phyloP scores from a whole-genome alignment of 2,329 filamentous ascomycete genomes.

The Cladophialophora exuberans region DNA sequence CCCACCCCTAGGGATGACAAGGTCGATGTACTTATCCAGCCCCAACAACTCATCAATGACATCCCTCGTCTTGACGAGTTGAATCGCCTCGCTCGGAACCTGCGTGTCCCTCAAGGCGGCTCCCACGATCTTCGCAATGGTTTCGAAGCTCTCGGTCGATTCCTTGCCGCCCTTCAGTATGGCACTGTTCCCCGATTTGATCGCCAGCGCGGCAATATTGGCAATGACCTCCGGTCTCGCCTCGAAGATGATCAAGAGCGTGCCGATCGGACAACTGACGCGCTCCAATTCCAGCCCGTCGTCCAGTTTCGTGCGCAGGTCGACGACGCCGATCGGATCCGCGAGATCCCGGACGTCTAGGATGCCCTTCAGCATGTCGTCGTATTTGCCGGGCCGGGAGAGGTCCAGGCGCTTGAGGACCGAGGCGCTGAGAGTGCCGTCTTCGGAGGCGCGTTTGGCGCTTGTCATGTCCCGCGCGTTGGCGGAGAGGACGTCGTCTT shows the following conservation, averaged over 20 bases:
- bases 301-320: conserved; percentile 81
- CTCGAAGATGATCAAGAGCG: conserved; percentile 98
- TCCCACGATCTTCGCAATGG: conserved; percentile 85
- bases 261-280: conserved; percentile 91
- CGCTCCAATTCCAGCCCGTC: conserved; percentile 83
- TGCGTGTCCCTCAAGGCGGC: conserved; percentile 70
- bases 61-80: conserved; percentile 92
- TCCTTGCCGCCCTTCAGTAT: conserved; percentile 98
- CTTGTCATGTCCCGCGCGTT: conserved; percentile 80
- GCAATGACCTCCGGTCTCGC: conserved; percentile 97
- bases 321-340: conserved; percentile 91
- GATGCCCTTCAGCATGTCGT: conserved; percentile 96
- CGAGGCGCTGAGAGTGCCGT: conserved; percentile 77
- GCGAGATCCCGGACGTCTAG: conserved; percentile 80
- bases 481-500: conserved; percentile 78
- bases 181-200: conserved; percentile 96
- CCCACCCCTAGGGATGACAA: conserved; percentile 89
- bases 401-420: conserved; percentile 88
- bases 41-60: conserved; percentile 85
- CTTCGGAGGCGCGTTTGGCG: conserved; percentile 72
- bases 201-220: conserved; percentile 92
- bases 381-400: conserved; percentile 84
- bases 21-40: conserved; percentile 85
- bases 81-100: conserved; percentile 84
- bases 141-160: conserved; percentile 90